Base-by-base conservation (phyloP, 306 rosid species). In the Urtica urens region DNA sequence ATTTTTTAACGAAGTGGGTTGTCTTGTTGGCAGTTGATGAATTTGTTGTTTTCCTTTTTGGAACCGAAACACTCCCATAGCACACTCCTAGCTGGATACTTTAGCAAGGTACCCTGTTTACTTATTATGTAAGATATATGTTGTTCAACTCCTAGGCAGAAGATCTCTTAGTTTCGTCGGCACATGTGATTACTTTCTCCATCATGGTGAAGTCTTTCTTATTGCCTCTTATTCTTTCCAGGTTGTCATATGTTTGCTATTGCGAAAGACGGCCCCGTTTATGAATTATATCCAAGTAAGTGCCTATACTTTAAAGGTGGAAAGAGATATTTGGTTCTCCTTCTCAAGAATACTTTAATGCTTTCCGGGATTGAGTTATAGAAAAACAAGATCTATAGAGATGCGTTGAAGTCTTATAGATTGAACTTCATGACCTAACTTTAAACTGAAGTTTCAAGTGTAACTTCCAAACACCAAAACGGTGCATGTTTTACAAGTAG, bases 201-300 rank as follows among this genome's bases (percentile, higher is more conserved):
- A 39, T 18, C 55, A 17, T 19, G 53, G 31, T 37, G 41, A 53
- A 51, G 42, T 35, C 22, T 10, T 15, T 43, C 19, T 6, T 15
- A 2, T 8, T 49, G 38, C 38, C 23, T 49, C 23, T 49, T 49
- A 3, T 49, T 58, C 16, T 69, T 82, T 70, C 67, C 73, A 92
- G 99, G 96, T 92, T 73, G 99, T 82, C 67, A 79, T 80, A 69
- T 77, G 96, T 65, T 79, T 92, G 64, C 71, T 92, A 77, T 62
- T 92, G 76, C 99, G 93, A 33, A 92, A 92, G 99, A 83, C 93
- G 29, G 85, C 69, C 72, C 81, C 93, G 46, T 85, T 92, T 69
- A 72, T 86, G 93, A 81, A 60, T 10, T 85, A 92, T 69, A 65
- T 86, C 73, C 99, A 78, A 79, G 99, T 85, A 79, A 84, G 84